Evolutionary conservation across 2,329 filamentous ascomycete species (phyloP).

Genomic region (Stemphylium beticola): DNA sequence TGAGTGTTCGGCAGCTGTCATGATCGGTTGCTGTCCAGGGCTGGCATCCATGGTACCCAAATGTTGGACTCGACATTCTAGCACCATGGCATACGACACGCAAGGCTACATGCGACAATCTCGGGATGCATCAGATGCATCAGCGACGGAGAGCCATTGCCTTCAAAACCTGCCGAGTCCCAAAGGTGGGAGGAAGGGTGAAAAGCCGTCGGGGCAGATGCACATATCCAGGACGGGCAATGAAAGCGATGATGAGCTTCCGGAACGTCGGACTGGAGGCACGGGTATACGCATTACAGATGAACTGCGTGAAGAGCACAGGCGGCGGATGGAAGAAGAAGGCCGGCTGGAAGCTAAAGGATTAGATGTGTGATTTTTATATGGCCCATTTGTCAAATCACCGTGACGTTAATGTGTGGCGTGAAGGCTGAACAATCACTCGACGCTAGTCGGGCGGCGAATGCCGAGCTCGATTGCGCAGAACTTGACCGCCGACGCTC

Average conservation of each 20-base stretch:
- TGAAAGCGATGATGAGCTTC: conserved; percentile 21
- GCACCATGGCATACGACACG: conserved; percentile 7
- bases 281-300: conserved; percentile 9
- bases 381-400: too few species aligned
- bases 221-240: conserved; percentile 8
- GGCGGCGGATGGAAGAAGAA: conserved; percentile 7
- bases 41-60: conserved; percentile 25
- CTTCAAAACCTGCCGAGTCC: conserved; percentile 17
- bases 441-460: conserved; percentile 16
- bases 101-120: conserved; percentile 25
- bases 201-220: conserved; percentile 4
- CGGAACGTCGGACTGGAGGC: conserved; percentile 6
- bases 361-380: background rate
- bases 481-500: conserved; percentile 17
- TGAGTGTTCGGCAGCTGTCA: conserved; percentile 43
- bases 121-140: conserved; percentile 3
- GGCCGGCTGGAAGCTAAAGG: background rate
- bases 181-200: conserved; percentile 7
- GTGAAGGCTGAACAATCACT: background rate
- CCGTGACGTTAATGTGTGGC: too few species aligned
- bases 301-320: conserved; percentile 9
- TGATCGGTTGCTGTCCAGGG: conserved; percentile 34
- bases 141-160: background rate
- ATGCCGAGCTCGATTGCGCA: conserved; percentile 19
- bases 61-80: background rate